These are phyloP conservation scores for Musa itinerans DNA, from an alignment of 176 grass and related monocot genomes.

Conservation along the genomic window DNA sequence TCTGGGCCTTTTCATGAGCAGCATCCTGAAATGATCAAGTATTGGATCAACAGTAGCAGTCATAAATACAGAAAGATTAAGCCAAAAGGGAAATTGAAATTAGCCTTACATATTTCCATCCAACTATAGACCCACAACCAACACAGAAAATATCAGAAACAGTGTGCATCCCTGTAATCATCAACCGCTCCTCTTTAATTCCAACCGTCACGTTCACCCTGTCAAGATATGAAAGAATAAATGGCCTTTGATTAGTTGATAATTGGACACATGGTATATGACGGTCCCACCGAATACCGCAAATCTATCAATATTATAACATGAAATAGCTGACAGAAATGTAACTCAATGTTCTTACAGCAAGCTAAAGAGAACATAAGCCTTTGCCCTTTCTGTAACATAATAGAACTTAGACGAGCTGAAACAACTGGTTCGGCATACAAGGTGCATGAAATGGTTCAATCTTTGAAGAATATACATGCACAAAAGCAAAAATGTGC, in stretches of 20 bases:
- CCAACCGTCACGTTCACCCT: slow-evolving; percentile 81
- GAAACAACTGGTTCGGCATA: no score
- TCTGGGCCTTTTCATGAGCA: slow-evolving; percentile 68
- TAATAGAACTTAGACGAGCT: no score
- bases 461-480: no score
- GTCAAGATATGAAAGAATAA: background rate
- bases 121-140: slow-evolving; percentile 92
- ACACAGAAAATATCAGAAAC: slow-evolving; percentile 93
- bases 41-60: slow-evolving; percentile 15
- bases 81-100: background rate
- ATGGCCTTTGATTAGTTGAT: background rate
- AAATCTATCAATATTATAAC: no score
- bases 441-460: no score
- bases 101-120: slow-evolving; percentile 99
- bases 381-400: no score
- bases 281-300: no score
- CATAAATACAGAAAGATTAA: background rate
- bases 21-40: slow-evolving; percentile 40
- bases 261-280: background rate
- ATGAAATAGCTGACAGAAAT: no score
- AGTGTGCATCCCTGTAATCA: slow-evolving; percentile 92
- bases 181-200: slow-evolving; percentile 77
- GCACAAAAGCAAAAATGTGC: no score
- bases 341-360: no score
- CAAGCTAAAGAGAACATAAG: no score